Base-by-base conservation (phyloP, 2,329 filamentous ascomycete genomes). In the Xylariaceae sp. region DNA sequence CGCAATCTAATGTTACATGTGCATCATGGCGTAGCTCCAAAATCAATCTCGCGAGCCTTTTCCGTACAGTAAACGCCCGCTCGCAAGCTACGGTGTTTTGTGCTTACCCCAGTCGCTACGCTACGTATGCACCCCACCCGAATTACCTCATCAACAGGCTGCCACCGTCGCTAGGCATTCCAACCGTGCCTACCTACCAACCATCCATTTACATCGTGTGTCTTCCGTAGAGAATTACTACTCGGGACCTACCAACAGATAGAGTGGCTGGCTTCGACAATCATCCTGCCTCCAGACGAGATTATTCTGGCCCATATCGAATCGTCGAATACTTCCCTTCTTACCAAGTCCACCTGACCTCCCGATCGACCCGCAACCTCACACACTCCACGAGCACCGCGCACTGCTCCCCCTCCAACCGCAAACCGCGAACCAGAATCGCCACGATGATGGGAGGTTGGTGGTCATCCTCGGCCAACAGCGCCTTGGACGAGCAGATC, bases 401-500 rank as follows among this genome's bases (percentile, higher is more conserved):
- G 37, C 13, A 13, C 42, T 45, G 13, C 42, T 45, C 37, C 37
- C 7, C 37, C 37, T 39, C 10, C 37, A 11, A 39, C 37, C 55
- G 54, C 61, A 55, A 55, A 37, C 15, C 48, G 18, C 55, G 18
- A 56, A 18, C 3, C 50, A 49, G 30, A 18, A 39, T 53, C 55
- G 58, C 49, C 66, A 62, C 61, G 65, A 79, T 76, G 69, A 88
- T 82, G 82, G 97, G 97, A 92, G 88, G 91, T 73, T 92, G 92
- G 82, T 99, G 93, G 93, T 97, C 96, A 74, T 90, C 89, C 68
- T 93, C 91, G 74, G 85, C 87, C 76, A 91, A 90, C 75, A 90
- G 88, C 72, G 91, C 92, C 77, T 83, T 99, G 76, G 94, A 99
- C 76, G 92, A 96, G 78, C 94, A 97, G 82, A 88, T 99, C 71